Evolutionary conservation across 441 rosid species (phyloP).

Genomic region (Adansonia rubrostipa): DNA sequence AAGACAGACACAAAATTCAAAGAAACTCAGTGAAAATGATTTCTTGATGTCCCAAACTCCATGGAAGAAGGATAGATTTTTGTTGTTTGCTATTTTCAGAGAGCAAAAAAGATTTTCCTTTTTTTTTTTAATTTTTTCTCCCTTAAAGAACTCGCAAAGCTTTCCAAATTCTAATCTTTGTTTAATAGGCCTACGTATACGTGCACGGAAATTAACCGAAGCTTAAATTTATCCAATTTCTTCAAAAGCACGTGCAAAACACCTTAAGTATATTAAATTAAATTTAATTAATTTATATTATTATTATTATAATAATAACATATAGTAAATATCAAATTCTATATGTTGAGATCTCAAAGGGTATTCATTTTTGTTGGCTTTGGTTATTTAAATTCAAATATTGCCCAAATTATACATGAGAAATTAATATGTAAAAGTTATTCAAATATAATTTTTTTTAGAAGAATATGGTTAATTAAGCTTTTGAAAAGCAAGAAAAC

Average conservation of each 20-base stretch:
- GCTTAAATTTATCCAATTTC: neutral
- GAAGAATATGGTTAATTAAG: neutral
- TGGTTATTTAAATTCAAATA: no score
- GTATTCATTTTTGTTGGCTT: no score
- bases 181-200: conserved; percentile 7
- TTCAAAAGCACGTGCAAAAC: neutral
- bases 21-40: conserved; percentile 33
- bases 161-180: neutral
- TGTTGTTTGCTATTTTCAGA: conserved; percentile 24
- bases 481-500: neutral
- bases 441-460: no score
- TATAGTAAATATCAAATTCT: no score
- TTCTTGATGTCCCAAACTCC: conserved; percentile 36
- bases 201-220: no score
- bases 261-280: no score
- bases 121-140: no score
- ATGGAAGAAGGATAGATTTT: conserved; percentile 25
- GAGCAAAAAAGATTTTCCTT: neutral
- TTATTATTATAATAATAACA: no score
- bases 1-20: conserved; percentile 25
- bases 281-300: no score
- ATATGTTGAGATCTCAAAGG: no score
- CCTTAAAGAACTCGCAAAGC: neutral
- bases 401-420: no score
- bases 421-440: no score